Evolutionary conservation across 2,329 filamentous ascomycete species (phyloP), one percentile per base, ranked within the genome.

Genomic region (Truncatella angustata): DNA sequence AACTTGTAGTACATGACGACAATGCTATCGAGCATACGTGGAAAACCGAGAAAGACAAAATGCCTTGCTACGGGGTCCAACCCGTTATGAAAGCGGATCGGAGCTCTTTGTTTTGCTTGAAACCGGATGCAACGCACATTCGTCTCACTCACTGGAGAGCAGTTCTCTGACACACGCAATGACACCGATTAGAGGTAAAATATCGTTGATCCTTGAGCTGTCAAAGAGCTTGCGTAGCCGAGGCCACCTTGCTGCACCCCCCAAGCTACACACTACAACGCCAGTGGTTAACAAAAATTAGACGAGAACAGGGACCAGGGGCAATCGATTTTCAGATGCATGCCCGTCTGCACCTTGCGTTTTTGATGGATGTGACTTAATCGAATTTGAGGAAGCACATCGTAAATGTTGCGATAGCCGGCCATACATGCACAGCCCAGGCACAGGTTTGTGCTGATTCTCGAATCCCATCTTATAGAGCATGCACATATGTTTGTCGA

Each of bases 281-380:
- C 40, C 36, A 40, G 21, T 12, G 20, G 23, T n/a, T 26, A 46
- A 18, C 42, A 58, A 54, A 54, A 49, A 56, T 58, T 39, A 55
- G 50, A 59, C 44, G 51, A 56, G 56, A 55, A 36, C 50, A 45
- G 14, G 39, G 40, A 28, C n/a, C 46, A 53, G 47, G 45, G 36
- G n/a, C 14, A n/a, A 32, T 28, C 23, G 35, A n/a, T n/a, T 34
- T 24, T 36, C 47, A 39, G 47, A 28, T 42, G 23, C 50, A 50
- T 46, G 42, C 45, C 32, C 53, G 51, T 56, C 37, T 49, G 51
- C 58, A 55, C 51, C 24, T 51, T 30, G 40, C 50, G 53, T 58
- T 51, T 18, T 32, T 55, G 36, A 52, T 48, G 50, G 37, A 54
- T 49, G 45, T 39, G 21, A 37, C 28, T 23, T 39, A 37, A 37